These are phyloP conservation scores for Ambispora gerdemannii DNA, from an alignment of 192 early-diverging fungal genomes.

Conservation along the genomic window DNA sequence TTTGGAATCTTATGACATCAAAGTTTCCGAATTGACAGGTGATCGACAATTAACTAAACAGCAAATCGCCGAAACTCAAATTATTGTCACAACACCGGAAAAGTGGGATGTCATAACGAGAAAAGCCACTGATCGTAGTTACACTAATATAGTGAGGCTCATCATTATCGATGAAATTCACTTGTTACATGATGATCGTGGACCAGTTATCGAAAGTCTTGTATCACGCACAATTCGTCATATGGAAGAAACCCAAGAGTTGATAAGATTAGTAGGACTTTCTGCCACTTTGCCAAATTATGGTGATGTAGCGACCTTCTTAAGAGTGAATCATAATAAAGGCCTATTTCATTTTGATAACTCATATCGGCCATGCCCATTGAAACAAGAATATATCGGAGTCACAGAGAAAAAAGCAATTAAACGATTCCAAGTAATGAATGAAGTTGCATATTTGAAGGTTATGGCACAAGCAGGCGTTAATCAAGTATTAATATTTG, in stretches of 20 bases:
- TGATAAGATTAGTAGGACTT: constrained; percentile 88
- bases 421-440: constrained; percentile 91
- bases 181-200: constrained; percentile 94
- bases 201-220: constrained; percentile 92
- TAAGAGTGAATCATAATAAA: constrained; percentile 76
- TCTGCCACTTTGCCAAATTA: constrained; percentile 96
- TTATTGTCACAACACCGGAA: constrained; percentile 98
- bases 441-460: constrained; percentile 96
- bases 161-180: constrained; percentile 98
- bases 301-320: constrained; percentile 89
- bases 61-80: constrained; percentile 92
- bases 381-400: constrained; percentile 95
- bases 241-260: constrained; percentile 87
- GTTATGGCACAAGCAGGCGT: constrained; percentile 73
- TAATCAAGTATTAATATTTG: constrained; percentile 93
- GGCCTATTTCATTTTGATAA: constrained; percentile 95
- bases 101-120: constrained; percentile 99
- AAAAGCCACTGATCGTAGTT: constrained; percentile 88
- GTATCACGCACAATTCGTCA: constrained; percentile 80
- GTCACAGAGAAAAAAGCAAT: constrained; percentile 96
- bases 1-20: constrained; percentile 74
- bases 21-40: constrained; percentile 95
- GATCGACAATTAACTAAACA: constrained; percentile 96
- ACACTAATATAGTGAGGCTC: constrained; percentile 84
- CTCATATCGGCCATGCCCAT: constrained; percentile 87